Percentiles rank a stretch among this genome's conserved stretches.
Conservation (phyloP, 2,329 filamentous ascomycete species). For the Sporothrix brasiliensis region DNA sequence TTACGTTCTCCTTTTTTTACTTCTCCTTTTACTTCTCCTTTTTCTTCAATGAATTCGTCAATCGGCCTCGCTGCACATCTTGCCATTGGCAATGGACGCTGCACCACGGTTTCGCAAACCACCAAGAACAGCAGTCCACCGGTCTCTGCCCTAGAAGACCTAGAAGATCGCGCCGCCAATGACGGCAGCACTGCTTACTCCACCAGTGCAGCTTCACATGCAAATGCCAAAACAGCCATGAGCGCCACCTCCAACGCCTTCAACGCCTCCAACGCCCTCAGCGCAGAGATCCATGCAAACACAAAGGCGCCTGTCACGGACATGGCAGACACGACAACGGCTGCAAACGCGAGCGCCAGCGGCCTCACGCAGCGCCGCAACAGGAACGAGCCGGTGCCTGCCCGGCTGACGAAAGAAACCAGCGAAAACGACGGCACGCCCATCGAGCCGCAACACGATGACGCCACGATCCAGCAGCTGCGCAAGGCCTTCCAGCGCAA, state of each 20-base stretch:
- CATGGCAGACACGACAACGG: not conserved
- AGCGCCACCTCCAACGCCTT: not conserved
- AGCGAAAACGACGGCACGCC: not conserved
- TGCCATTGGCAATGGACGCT: constrained; percentile 33
- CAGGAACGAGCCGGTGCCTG: not conserved
- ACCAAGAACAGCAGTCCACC: constrained; percentile 25
- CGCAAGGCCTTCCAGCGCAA: constrained; percentile 58
- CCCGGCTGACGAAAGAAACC: not conserved
- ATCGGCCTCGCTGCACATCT: constrained; percentile 26
- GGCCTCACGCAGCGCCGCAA: constrained; percentile 20
- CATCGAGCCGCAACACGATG: constrained; percentile 34
- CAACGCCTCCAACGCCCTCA: not conserved
- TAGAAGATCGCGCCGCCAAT: constrained; percentile 7
- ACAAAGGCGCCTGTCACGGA: not conserved
- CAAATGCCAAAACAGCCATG: not conserved
- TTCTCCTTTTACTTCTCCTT: not conserved
- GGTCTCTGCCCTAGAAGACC: not conserved
- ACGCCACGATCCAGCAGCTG: constrained; percentile 39
- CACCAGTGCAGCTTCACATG: constrained; percentile 29
- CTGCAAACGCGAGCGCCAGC: not conserved
- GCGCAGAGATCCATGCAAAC: not conserved
- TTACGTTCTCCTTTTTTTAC: not conserved
- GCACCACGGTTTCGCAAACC: constrained; percentile 30
- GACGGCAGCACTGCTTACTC: constrained; percentile 6
- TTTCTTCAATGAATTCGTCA: constrained; percentile 17